These are phyloP conservation scores for Backusella mclennaniae DNA, from an alignment of 192 early-diverging fungal species.

Conservation along the genomic window DNA sequence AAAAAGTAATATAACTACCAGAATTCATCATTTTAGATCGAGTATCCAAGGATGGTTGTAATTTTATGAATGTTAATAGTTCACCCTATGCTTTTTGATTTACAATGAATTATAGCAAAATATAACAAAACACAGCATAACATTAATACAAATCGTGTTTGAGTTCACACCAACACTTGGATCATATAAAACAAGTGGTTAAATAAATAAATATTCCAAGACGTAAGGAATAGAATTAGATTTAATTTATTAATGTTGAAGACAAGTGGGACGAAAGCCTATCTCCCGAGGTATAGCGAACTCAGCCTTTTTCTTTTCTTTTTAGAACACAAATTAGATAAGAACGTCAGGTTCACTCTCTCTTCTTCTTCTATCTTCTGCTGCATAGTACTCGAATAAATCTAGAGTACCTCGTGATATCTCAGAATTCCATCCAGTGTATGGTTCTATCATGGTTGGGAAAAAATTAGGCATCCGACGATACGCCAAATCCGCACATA, in stretches of 20 bases:
- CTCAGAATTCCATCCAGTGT: neutral
- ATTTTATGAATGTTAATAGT: no score
- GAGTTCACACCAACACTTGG: no score
- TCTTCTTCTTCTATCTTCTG: constrained; percentile 6
- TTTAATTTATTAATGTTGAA: neutral
- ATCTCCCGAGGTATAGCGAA: neutral
- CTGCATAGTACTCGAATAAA: neutral
- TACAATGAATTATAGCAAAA: no score
- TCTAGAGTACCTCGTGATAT: neutral
- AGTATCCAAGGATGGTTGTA: neutral
- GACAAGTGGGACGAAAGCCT: neutral
- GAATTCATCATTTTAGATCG: no score
- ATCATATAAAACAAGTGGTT: no score
- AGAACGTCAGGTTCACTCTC: neutral
- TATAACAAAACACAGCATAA: no score
- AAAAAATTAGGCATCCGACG: neutral
- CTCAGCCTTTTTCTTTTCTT: neutral
- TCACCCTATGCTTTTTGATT: no score
- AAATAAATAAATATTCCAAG: no score
- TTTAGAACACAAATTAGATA: neutral
- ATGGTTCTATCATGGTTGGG: neutral
- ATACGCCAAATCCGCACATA: neutral
- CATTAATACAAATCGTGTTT: no score
- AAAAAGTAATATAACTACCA: no score
- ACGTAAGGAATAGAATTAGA: neutral